Evolutionary conservation across 805 yeast species (phyloP).

Genomic region (Candida adriatica): DNA sequence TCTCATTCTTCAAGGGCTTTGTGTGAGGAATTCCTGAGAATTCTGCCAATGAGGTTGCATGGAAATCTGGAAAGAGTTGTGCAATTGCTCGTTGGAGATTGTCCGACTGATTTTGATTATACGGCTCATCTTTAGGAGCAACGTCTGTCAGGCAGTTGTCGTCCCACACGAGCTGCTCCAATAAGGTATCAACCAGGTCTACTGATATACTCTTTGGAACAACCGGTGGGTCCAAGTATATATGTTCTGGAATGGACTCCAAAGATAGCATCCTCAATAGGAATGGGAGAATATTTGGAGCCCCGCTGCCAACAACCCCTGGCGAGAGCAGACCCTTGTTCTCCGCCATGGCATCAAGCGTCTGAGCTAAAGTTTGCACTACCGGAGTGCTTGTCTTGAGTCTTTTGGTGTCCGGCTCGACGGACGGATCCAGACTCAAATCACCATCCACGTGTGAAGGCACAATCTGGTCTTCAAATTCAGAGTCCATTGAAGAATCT

Average conservation of each 20-base stretch:
- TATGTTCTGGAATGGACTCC: slow-evolving; percentile 50
- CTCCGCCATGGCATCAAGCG: slow-evolving; percentile 1
- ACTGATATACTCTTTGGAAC: slow-evolving; percentile 19
- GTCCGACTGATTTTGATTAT: slow-evolving; percentile 11
- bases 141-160: slow-evolving; percentile 14
- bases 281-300: slow-evolving; percentile 62
- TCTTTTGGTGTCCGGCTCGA: slow-evolving; percentile 17
- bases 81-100: slow-evolving; percentile 21
- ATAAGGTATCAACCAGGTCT: slow-evolving; percentile 25
- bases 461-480: too few species aligned
- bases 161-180: slow-evolving; percentile 22
- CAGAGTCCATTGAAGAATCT: slow-evolving; percentile 1
- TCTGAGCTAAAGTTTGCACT: slow-evolving; percentile 1
- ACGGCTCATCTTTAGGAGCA: slow-evolving; percentile 3
- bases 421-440: too few species aligned
- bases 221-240: slow-evolving; percentile 33
- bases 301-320: slow-evolving; percentile 31
- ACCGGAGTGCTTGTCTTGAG: slow-evolving; percentile 9
- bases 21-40: slow-evolving; percentile 11
- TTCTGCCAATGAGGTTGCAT: slow-evolving; percentile 15
- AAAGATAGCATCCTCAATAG: slow-evolving; percentile 58
- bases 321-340: slow-evolving; percentile 6
- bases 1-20: slow-evolving; percentile 4
- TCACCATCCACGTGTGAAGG: too few species aligned
- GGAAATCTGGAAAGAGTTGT: slow-evolving; percentile 23